Evolutionary conservation across 805 yeast genomes (phyloP).

Genomic region (Saccharomycopsis sp.): DNA sequence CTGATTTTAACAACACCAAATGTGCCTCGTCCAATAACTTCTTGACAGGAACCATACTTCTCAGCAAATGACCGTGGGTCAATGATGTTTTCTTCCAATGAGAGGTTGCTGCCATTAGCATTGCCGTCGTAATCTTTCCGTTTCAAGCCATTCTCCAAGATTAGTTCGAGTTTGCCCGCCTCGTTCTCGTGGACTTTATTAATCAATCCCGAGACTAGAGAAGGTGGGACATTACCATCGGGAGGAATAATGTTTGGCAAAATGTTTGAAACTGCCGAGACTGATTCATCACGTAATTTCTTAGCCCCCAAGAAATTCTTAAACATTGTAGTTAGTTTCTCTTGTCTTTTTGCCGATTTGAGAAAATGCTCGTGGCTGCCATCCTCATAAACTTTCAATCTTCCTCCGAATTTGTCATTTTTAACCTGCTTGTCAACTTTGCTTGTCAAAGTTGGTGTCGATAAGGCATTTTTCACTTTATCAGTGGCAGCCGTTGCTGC

Average conservation of each 20-base stretch:
- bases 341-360: conserved; percentile 70
- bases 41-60: conserved; percentile 92
- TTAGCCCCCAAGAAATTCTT: conserved; percentile 72
- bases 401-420: conserved; percentile 18
- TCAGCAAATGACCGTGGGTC: conserved; percentile 63
- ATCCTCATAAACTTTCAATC: conserved; percentile 54
- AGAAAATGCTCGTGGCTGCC: conserved; percentile 79
- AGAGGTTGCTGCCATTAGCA: neutral
- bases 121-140: neutral
- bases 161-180: conserved; percentile 36
- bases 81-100: conserved; percentile 18
- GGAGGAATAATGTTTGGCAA: conserved; percentile 29
- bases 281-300: conserved; percentile 61
- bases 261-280: conserved; percentile 66
- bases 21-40: conserved; percentile 88
- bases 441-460: no score
- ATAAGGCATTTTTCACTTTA: no score
- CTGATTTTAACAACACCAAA: conserved; percentile 90
- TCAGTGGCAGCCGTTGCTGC: no score
- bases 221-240: conserved; percentile 46
- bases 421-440: conserved; percentile 11
- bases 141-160: conserved; percentile 16
- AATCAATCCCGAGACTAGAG: conserved; percentile 60
- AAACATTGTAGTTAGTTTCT: conserved; percentile 65
- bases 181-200: conserved; percentile 39